phyloP scores from a whole-genome alignment of 176 grass and related monocot genomes.

The barley (Hordeum vulgare) region DNA sequence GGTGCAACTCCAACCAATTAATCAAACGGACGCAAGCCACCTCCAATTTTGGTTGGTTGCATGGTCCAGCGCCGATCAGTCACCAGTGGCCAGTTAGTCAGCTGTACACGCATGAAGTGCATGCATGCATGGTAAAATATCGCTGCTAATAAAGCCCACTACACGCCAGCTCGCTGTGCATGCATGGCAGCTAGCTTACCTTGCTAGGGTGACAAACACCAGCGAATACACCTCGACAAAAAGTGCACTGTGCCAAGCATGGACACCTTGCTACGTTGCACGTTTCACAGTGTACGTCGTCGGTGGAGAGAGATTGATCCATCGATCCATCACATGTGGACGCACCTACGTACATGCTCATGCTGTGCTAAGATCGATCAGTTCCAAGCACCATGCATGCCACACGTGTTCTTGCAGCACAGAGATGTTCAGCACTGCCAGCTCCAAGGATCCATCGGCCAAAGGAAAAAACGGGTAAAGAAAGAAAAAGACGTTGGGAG shows the following conservation, averaged over 20 bases:
- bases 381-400: too few relatives aligned
- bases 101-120: not conserved
- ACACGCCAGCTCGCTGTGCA: too few relatives aligned
- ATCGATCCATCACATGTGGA: too few relatives aligned
- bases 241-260: not conserved
- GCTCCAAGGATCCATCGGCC: not conserved
- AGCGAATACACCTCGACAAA: not conserved
- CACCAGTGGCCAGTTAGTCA: not conserved
- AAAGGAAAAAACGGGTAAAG: not conserved
- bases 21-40: not conserved
- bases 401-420: too few relatives aligned
- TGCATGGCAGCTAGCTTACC: too few relatives aligned
- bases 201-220: not conserved
- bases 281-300: not conserved
- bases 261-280: not conserved
- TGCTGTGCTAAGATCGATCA: too few relatives aligned
- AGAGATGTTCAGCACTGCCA: not conserved
- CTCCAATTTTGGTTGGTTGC: not conserved
- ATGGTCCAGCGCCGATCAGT: not conserved
- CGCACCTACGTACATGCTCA: too few relatives aligned
- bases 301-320: too few relatives aligned
- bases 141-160: too few relatives aligned
- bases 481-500: too few relatives aligned
- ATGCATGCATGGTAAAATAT: not conserved
- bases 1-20: not conserved